These are phyloP conservation scores for Metschnikowia corniflorae DNA, from an alignment of 805 yeast genomes.

Conservation along the genomic window DNA sequence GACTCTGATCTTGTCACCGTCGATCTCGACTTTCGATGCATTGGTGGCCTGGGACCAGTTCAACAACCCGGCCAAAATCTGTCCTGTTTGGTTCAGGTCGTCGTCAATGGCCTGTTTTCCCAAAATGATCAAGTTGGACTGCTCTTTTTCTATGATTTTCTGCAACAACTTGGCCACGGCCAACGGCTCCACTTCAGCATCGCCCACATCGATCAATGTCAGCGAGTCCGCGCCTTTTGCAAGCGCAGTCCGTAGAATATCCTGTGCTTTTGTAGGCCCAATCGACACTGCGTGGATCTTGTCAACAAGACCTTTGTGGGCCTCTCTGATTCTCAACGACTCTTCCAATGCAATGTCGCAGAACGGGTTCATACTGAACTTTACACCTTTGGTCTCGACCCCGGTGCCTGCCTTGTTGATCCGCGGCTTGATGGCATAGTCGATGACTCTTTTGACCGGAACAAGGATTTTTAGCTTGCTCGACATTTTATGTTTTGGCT, in stretches of 20 bases:
- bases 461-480: conserved; percentile 71
- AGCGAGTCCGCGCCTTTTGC: conserved; percentile 94
- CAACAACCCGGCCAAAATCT: conserved; percentile 88
- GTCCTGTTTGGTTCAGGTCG: conserved; percentile 94
- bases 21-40: conserved; percentile 77
- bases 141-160: conserved; percentile 64
- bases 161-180: conserved; percentile 82
- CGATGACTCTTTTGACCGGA: conserved; percentile 93
- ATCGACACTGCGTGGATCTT: conserved; percentile 86
- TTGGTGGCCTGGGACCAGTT: conserved; percentile 97
- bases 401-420: conserved; percentile 83
- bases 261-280: conserved; percentile 85
- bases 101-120: conserved; percentile 98
- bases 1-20: conserved; percentile 58
- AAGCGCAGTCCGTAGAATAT: conserved; percentile 79
- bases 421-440: conserved; percentile 89
- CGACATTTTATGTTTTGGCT: conserved; percentile 14
- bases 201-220: conserved; percentile 76
- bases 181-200: conserved; percentile 76
- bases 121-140: conserved; percentile 75
- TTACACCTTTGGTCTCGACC: conserved; percentile 83
- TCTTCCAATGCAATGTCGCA: conserved; percentile 98
- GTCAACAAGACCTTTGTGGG: conserved; percentile 65
- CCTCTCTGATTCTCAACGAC: conserved; percentile 73
- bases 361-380: conserved; percentile 92